A percentile compares a stretch with the other conserved stretches of the same genome.
phyloP scores from a whole-genome alignment of 371 early-diverging fungal genomes.

The Mucor plumbeus region DNA sequence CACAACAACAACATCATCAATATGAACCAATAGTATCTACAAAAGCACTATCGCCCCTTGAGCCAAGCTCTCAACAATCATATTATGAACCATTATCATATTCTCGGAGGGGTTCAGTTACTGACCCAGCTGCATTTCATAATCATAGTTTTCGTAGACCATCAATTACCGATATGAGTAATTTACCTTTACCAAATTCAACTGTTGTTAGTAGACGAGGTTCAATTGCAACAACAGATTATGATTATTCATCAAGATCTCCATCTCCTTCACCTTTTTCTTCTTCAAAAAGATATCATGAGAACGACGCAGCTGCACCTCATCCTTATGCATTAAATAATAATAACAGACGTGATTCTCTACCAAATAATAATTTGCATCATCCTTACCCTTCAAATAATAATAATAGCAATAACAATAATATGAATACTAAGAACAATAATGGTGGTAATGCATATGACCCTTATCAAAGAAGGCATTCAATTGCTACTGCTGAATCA shows the following conservation, averaged over 20 bases:
- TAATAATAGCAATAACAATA: not conserved
- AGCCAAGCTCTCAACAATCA: slow-evolving; percentile 37
- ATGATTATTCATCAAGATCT: slow-evolving; percentile 47
- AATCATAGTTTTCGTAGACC: slow-evolving; percentile 32
- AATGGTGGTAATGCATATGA: slow-evolving; percentile 30
- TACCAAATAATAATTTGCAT: slow-evolving; percentile 30
- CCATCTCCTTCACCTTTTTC: slow-evolving; percentile 44
- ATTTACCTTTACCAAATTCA: slow-evolving; percentile 38
- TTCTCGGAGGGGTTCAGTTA: slow-evolving; percentile 49
- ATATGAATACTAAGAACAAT: not conserved
- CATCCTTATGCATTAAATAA: slow-evolving; percentile 16
- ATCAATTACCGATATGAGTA: slow-evolving; percentile 38
- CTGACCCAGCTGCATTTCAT: slow-evolving; percentile 30
- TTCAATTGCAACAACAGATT: slow-evolving; percentile 47
- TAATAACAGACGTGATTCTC: slow-evolving; percentile 44
- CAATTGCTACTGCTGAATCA: slow-evolving; percentile 57
- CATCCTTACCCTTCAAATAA: slow-evolving; percentile 23
- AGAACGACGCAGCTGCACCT: slow-evolving; percentile 14
- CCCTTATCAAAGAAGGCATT: slow-evolving; percentile 60
- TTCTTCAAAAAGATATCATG: slow-evolving; percentile 18
- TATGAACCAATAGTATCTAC: not conserved
- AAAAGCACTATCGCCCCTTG: slow-evolving; percentile 34
- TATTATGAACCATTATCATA: slow-evolving; percentile 26
- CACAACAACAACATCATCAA: not conserved
- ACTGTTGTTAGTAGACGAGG: slow-evolving; percentile 43